A percentile compares a stretch with the other conserved stretches of the same genome.
These are phyloP conservation scores for Trichosphaerium sp. DNA, from an alignment of 78 protist species.

Conservation along the genomic window DNA sequence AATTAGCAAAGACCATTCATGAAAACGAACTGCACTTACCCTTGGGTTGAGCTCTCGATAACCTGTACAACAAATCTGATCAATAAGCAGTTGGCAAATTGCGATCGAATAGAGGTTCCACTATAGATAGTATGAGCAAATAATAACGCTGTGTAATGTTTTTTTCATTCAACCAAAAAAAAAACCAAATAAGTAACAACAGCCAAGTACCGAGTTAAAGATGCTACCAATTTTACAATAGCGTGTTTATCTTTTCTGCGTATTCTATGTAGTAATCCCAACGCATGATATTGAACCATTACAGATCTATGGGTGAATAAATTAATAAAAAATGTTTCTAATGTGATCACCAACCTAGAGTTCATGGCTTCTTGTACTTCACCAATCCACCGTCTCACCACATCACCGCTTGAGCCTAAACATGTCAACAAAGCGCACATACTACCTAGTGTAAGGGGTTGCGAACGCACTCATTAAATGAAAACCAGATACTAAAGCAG, in stretches of 20 bases:
- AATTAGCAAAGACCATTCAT: too few relatives aligned
- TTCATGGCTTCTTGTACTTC: constrained; percentile 72
- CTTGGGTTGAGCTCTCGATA: constrained; percentile 41
- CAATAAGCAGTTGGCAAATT: constrained; percentile 75
- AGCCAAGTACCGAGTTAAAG: background rate
- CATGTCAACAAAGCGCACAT: too few relatives aligned
- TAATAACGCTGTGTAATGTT: background rate
- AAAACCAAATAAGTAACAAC: background rate
- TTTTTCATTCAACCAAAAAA: background rate
- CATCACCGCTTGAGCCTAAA: too few relatives aligned
- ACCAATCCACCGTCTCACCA: constrained; percentile 59
- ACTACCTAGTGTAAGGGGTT: too few relatives aligned
- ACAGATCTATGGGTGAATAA: too few relatives aligned
- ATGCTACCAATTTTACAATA: constrained; percentile 64
- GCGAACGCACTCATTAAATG: constrained; percentile 52
- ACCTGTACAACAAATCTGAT: constrained; percentile 61
- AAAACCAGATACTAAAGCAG: constrained; percentile 90
- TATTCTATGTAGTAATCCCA: constrained; percentile 75
- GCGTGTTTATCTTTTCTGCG: constrained; percentile 78
- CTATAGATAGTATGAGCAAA: constrained; percentile 10
- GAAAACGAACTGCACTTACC: too few relatives aligned
- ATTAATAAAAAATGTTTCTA: too few relatives aligned
- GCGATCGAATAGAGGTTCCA: constrained; percentile 56
- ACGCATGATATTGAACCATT: constrained; percentile 93
- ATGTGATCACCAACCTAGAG: constrained; percentile 1